Evolutionary conservation across 2,329 filamentous ascomycete species (phyloP).

Genomic region (Orbilia javanica): DNA sequence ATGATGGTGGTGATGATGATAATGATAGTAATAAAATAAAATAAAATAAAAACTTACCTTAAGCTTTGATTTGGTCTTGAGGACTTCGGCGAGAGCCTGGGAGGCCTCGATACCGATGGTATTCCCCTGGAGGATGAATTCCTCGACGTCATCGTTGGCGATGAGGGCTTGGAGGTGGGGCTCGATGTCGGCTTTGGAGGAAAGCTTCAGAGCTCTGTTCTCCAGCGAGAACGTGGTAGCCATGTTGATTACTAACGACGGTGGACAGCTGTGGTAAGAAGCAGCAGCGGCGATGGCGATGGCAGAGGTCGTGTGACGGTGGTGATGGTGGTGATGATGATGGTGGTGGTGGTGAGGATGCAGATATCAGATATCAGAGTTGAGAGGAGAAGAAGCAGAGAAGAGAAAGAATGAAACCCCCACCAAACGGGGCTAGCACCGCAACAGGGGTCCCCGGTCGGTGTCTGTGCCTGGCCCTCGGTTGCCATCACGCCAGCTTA

Average conservation of each 20-base stretch:
- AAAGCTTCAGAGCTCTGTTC: constrained; percentile 91
- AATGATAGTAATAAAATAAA: too few relatives aligned
- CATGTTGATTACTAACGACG: constrained; percentile 10
- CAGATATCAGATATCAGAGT: background rate
- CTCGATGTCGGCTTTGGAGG: constrained; percentile 87
- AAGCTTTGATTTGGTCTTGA: constrained; percentile 85
- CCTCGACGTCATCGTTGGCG: constrained; percentile 80
- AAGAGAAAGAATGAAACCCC: background rate
- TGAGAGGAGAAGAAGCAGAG: background rate
- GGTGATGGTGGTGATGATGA: background rate
- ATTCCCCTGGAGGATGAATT: constrained; percentile 89
- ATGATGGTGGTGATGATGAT: background rate
- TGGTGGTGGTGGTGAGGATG: background rate
- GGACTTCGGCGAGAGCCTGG: constrained; percentile 83
- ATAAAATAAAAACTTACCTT: too few relatives aligned
- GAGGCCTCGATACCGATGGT: constrained; percentile 91
- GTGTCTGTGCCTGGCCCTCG: background rate
- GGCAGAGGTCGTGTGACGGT: background rate
- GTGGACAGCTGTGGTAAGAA: background rate
- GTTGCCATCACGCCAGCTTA: background rate
- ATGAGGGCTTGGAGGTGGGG: constrained; percentile 82
- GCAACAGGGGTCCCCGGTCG: constrained; percentile 11
- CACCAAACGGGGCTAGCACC: too few relatives aligned
- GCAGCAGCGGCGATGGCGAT: background rate
- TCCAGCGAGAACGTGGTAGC: constrained; percentile 79